Percentiles rank a stretch among this genome's conserved stretches.
Evolutionary conservation across 2,329 filamentous ascomycete genomes (phyloP).

Genomic region (Parafenestella ontariensis): DNA sequence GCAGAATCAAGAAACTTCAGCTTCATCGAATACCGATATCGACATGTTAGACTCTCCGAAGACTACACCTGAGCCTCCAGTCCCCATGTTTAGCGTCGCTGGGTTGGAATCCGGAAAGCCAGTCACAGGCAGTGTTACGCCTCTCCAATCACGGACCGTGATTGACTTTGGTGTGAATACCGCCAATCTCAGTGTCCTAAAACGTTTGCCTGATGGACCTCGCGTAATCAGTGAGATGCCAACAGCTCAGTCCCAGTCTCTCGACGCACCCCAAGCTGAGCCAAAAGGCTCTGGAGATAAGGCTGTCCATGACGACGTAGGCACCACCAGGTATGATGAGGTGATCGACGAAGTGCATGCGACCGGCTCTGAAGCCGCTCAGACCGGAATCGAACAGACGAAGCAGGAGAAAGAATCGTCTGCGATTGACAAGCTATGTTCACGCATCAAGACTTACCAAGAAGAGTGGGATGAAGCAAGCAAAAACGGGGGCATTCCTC

Average conservation of each 20-base stretch:
- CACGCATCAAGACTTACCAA: not conserved
- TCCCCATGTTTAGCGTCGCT: not conserved
- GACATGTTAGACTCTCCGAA: not conserved
- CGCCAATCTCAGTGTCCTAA: not conserved
- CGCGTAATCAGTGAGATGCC: not conserved
- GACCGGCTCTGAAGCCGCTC: too few relatives aligned
- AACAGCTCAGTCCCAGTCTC: not conserved
- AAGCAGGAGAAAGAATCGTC: too few relatives aligned
- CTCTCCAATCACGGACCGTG: not conserved
- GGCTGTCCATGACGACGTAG: not conserved
- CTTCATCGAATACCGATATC: too few relatives aligned
- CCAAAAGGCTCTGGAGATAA: not conserved
- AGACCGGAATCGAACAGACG: too few relatives aligned
- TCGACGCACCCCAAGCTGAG: not conserved
- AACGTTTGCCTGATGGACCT: not conserved
- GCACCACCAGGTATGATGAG: not conserved
- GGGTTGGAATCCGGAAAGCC: not conserved
- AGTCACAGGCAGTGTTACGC: not conserved
- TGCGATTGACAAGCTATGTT: not conserved
- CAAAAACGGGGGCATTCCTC: not conserved
- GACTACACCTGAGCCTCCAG: not conserved
- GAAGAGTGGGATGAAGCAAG: not conserved
- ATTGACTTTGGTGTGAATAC: not conserved
- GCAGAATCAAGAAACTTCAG: too few relatives aligned
- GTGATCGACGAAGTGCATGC: not conserved